Evolutionary conservation across 2,329 filamentous ascomycete species (phyloP), one percentile per base, ranked within the genome.

Genomic region (Periconia macrospinosa): DNA sequence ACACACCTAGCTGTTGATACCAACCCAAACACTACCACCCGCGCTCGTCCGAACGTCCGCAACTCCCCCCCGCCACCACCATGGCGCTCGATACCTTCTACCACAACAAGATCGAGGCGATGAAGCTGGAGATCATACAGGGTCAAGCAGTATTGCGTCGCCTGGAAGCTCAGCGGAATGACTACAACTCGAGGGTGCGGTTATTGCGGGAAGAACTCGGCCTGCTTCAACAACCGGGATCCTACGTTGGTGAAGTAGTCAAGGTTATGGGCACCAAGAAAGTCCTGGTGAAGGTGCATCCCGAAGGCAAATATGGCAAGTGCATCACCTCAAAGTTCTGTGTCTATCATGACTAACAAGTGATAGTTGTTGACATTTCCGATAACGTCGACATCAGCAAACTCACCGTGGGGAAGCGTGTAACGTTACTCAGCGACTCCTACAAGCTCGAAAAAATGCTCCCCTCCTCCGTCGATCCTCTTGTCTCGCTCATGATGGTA

Each of bases 251-350:
- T 55, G 94, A 99, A 79, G 94, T 99, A n/a, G 94, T 99, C 73
- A 99, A 97, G 83, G 94, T 97, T 54, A 99, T 99, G 94, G 88
- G 93, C 72, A 99, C 94, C 52, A 99, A 99, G 81, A 97, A 99
- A 82, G 92, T 99, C 48, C 82, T 99, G 54, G 94, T 99, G 66
- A 99, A 99, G 80, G 94, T 99, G 68, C 94, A 99, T 77, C 94
- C 94, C 10, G 94, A 99, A 78, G 94, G 94, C 70, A 99, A 99
- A 96, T 99, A 99, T 70, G 94, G 93, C 96, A 81, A 71, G 20
- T 33, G 15, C 49, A 23, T 37, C 41, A 23, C 58, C 27, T 56
- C 27, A 7, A 17, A 17, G n/a, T 11, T 1, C 27, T 6, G 17
- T 19, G 9, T 17, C 3, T 5, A 27, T 27, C 10, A 17, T 7